These are phyloP conservation scores for Sphaerulina populicola DNA, from an alignment of 2,329 filamentous ascomycete species.

Conservation along the genomic window DNA sequence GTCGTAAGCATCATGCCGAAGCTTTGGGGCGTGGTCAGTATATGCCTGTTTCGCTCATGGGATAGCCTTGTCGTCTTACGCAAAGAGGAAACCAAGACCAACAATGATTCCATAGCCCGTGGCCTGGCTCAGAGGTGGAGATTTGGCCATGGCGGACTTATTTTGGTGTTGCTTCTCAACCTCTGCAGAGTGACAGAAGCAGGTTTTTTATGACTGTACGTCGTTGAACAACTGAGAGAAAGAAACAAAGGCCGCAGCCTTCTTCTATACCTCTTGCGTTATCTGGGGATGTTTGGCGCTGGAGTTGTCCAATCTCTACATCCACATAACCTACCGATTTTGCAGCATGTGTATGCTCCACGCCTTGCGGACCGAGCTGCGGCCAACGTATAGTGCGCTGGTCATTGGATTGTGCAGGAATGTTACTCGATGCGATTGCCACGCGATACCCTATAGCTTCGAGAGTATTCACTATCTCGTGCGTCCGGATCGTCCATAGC, in stretches of 20 bases:
- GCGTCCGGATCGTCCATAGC: not conserved
- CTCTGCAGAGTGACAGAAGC: not conserved
- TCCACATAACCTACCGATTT: not conserved
- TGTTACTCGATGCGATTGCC: conserved; percentile 10
- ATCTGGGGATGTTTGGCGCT: not conserved
- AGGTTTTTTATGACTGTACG: not conserved
- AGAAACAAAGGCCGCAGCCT: not conserved
- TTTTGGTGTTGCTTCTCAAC: conserved; percentile 1
- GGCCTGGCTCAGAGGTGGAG: conserved; percentile 45
- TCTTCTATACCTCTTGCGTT: not conserved
- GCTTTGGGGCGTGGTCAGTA: conserved; percentile 18
- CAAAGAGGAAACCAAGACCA: conserved; percentile 65
- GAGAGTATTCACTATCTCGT: conserved; percentile 4
- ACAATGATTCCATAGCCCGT: conserved; percentile 73
- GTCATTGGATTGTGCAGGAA: not conserved
- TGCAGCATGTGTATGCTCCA: not conserved
- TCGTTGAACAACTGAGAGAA: not conserved
- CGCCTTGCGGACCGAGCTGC: not conserved
- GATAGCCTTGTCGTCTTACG: conserved; percentile 35
- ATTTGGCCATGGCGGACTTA: conserved; percentile 18
- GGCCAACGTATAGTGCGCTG: not conserved
- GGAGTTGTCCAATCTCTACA: not conserved
- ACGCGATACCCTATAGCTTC: conserved; percentile 1
- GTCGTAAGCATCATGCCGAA: conserved; percentile 68
- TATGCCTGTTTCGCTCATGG: not conserved